Evolutionary conservation across 306 rosid species (phyloP).

Genomic region (Mucuna pruriens): DNA sequence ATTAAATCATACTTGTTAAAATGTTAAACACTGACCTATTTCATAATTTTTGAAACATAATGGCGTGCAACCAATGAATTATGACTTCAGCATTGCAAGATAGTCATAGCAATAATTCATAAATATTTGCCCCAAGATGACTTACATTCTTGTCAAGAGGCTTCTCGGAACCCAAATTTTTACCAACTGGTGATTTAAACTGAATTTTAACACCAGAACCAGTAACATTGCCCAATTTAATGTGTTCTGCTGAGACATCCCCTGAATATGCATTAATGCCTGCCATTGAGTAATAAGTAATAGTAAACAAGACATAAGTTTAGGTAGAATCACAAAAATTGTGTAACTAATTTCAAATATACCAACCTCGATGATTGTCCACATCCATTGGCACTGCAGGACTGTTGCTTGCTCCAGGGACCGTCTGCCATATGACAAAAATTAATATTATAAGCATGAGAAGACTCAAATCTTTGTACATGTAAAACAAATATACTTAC

Average conservation of each 20-base stretch:
- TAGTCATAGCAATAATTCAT: not conserved
- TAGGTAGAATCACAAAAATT: not conserved
- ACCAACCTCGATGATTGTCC: slow-evolving; percentile 70
- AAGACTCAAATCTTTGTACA: not conserved
- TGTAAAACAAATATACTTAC: slow-evolving; percentile 54
- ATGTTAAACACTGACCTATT: slow-evolving; percentile 8
- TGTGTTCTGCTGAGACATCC: slow-evolving; percentile 67
- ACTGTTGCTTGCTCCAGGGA: slow-evolving; percentile 65
- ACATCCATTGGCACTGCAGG: slow-evolving; percentile 58
- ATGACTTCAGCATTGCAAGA: slow-evolving; percentile 1
- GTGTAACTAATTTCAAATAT: slow-evolving; percentile 7
- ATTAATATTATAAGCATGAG: slow-evolving; percentile 33
- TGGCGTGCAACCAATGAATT: not conserved
- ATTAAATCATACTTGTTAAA: slow-evolving; percentile 28
- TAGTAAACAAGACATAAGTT: not conserved
- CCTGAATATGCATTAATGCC: slow-evolving; percentile 49
- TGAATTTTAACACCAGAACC: slow-evolving; percentile 75
- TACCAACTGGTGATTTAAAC: slow-evolving; percentile 64
- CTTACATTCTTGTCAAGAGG: slow-evolving; percentile 79
- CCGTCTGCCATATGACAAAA: slow-evolving; percentile 53
- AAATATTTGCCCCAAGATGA: not conserved
- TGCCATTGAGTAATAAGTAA: slow-evolving; percentile 5
- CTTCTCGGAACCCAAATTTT: slow-evolving; percentile 61
- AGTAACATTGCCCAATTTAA: slow-evolving; percentile 59
- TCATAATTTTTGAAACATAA: slow-evolving; percentile 4